Base-by-base conservation (phyloP, 352 stramenopile genomes). In the Thalassiosira mediterranea region DNA sequence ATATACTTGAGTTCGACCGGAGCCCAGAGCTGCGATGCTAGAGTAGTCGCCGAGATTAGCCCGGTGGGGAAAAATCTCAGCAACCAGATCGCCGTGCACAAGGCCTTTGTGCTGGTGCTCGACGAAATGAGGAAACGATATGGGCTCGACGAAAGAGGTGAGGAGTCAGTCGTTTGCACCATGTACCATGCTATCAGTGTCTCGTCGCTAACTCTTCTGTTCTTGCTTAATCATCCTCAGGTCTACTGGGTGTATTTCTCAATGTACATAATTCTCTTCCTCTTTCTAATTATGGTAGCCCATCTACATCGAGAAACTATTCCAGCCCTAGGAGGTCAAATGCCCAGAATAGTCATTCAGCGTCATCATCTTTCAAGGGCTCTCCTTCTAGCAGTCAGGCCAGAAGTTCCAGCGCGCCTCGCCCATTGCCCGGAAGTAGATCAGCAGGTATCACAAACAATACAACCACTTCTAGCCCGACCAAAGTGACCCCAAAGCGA, bases 21-120 rank as follows among this genome's bases (percentile, higher is more conserved):
- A 28, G 48, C 76, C 17, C 77, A 82, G 15, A 74, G 59, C 15
- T 91, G 87, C 49, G 74, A 86, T 52, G 78, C 73, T 8, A 84
- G 63, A 40, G 74, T 93, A 23, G 47, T 86, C 0, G 67, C 71
- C 37, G 84, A 90, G 32, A 80, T 92, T 48, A 64, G 81, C 5
- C 87, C 87, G 17, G 68, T 90, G 57, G 87, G 84, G 4, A 92
- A 92, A 68, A 88, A 92, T 49, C 81, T 92, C 61, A 88, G 71
- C 23, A 82, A 92, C 59, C 84, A 89, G 61, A 59, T 67, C 21
- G 87, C 84, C 56, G 84, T 92, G 4, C 81, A 92, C 63, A 91
- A 89, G 56, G 84, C 87, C 29, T 90, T 90, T 59, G 31, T 87
- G 26, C 65, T 91, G 28, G 84, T 92, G 46, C n/a, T 91, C n/a